A percentile compares a stretch with the other conserved stretches of the same genome.
Evolutionary conservation across 1,284 basidiomycete genomes (phyloP).

Genomic region (Cryptococcus wingfieldii): DNA sequence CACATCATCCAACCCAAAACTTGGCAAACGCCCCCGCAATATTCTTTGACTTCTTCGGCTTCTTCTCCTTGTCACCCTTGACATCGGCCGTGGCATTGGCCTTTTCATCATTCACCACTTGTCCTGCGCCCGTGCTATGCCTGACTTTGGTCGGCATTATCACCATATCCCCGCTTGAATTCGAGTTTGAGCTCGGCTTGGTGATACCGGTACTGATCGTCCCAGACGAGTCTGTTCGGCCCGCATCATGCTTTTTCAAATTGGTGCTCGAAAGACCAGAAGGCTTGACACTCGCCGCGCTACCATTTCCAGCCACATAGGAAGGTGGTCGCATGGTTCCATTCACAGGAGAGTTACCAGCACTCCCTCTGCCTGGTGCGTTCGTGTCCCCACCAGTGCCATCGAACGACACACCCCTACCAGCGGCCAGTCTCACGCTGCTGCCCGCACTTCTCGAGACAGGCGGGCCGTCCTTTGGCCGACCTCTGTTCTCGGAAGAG

Average conservation of each 20-base stretch:
- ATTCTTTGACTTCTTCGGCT: conserved; percentile 31
- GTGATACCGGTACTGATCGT: neutral
- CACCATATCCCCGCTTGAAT: neutral
- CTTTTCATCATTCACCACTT: conserved; percentile 4
- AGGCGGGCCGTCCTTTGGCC: neutral
- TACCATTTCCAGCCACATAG: neutral
- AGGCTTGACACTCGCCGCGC: neutral
- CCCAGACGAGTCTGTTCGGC: neutral
- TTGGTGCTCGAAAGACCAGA: neutral
- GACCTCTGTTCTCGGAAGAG: neutral
- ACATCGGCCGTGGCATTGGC: conserved; percentile 8
- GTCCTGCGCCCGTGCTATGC: conserved; percentile 2
- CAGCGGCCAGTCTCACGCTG: neutral
- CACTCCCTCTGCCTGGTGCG: neutral
- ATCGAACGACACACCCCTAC: neutral
- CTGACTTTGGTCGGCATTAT: conserved; percentile 2
- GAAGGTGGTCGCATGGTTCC: neutral
- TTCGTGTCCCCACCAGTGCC: neutral
- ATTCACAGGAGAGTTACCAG: neutral
- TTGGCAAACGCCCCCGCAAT: conserved; percentile 35
- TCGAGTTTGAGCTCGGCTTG: neutral
- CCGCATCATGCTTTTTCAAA: conserved; percentile 3
- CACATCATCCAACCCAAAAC: conserved; percentile 46
- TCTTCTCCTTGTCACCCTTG: conserved; percentile 3
- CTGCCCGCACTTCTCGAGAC: neutral